Evolutionary conservation across 805 yeast species (phyloP).

Genomic region (Debaryomyces prosopidis): DNA sequence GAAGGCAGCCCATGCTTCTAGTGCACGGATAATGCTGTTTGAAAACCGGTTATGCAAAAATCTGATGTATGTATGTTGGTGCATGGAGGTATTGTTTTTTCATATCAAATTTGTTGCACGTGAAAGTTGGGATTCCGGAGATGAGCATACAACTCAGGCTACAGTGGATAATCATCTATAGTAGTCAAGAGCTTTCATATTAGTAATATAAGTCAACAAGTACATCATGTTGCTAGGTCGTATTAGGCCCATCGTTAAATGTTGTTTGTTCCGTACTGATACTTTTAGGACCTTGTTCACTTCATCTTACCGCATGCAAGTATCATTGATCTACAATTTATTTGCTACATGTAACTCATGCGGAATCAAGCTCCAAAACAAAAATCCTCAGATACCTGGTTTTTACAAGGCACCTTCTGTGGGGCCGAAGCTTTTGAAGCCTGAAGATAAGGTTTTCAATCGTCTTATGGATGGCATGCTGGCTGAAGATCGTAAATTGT

Average conservation of each 20-base stretch:
- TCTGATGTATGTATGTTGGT: no score
- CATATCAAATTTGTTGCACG: not conserved
- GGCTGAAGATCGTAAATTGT: slow-evolving; percentile 26
- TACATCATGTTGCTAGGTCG: not conserved
- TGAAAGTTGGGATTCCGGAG: not conserved
- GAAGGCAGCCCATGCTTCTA: no score
- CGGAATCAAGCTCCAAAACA: slow-evolving; percentile 53
- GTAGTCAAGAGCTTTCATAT: not conserved
- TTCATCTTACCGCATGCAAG: not conserved
- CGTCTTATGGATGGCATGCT: slow-evolving; percentile 16
- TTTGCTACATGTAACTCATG: slow-evolving; percentile 51
- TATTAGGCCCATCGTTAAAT: not conserved
- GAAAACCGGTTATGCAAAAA: no score
- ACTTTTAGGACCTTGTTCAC: not conserved
- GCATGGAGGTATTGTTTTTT: no score
- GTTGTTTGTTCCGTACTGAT: not conserved
- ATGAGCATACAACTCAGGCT: not conserved
- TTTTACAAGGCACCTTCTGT: slow-evolving; percentile 31
- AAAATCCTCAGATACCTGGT: slow-evolving; percentile 40
- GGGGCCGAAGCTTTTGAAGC: slow-evolving; percentile 7
- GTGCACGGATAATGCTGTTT: no score
- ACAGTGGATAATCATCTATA: no score
- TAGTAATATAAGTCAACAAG: not conserved
- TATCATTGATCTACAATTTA: slow-evolving; percentile 6
- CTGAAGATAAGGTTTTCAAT: slow-evolving; percentile 26